phyloP scores from a whole-genome alignment of 768 basidiomycete species.

The Calvatia gigantea region DNA sequence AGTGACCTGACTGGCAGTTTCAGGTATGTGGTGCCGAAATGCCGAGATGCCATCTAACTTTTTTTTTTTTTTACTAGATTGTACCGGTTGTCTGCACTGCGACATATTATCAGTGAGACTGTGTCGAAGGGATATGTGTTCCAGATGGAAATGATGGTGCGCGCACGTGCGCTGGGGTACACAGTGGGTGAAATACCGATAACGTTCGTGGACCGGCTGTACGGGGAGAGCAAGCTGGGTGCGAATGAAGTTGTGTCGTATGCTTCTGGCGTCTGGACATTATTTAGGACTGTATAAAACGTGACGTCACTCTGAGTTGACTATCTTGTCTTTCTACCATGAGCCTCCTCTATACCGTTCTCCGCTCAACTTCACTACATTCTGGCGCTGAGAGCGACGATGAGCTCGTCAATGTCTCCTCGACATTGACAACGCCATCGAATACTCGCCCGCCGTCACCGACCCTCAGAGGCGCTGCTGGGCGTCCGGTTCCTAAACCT shows the following conservation, averaged over 20 bases:
- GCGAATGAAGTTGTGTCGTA: conserved; percentile 87
- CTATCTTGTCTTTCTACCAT: conserved; percentile 25
- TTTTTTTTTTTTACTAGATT: conserved; percentile 39
- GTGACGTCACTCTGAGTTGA: conserved; percentile 5
- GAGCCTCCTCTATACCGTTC: conserved; percentile 71
- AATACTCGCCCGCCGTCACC: conserved; percentile 63
- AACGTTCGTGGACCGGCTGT: conserved; percentile 92
- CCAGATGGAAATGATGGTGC: conserved; percentile 98
- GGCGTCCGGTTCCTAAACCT: conserved; percentile 44
- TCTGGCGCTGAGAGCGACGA: conserved; percentile 56
- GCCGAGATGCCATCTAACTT: not conserved
- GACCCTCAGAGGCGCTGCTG: conserved; percentile 27
- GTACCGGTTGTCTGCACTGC: conserved; percentile 73
- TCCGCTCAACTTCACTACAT: conserved; percentile 45
- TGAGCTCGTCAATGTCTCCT: conserved; percentile 71
- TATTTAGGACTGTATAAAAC: conserved; percentile 73
- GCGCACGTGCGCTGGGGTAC: conserved; percentile 81
- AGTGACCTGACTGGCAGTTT: conserved; percentile 92
- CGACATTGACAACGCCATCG: conserved; percentile 63
- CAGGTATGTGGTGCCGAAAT: conserved; percentile 46
- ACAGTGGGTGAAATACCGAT: conserved; percentile 89
- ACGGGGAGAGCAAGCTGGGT: conserved; percentile 89
- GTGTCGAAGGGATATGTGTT: conserved; percentile 92
- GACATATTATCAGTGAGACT: conserved; percentile 80
- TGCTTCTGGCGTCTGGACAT: conserved; percentile 76